Conservation (phyloP, 768 basidiomycete species). For the Saitozyma podzolica region DNA sequence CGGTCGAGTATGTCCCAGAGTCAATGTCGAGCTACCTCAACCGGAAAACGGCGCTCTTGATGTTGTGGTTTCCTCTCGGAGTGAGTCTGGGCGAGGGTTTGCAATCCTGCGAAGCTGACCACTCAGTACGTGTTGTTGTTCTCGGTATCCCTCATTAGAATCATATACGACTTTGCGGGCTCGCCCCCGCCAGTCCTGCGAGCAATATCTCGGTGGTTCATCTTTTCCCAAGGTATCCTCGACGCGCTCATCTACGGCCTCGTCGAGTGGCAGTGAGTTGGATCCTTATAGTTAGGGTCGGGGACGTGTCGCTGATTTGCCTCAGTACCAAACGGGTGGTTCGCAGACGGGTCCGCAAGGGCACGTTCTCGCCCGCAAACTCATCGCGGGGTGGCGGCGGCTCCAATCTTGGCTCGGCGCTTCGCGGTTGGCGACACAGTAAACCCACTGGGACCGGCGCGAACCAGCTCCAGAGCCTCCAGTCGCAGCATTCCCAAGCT, state of each 20-base stretch:
- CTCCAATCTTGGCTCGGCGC: background rate
- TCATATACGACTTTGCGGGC: slow-evolving; percentile 48
- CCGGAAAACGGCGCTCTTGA: slow-evolving; percentile 51
- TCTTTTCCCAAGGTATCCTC: slow-evolving; percentile 50
- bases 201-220: slow-evolving; percentile 52
- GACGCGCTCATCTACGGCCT: slow-evolving; percentile 53
- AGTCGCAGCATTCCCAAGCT: too few relatives aligned
- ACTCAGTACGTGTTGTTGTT: slow-evolving; percentile 50
- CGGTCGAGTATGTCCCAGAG: slow-evolving; percentile 44
- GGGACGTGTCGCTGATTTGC: background rate
- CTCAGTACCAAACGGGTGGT: slow-evolving; percentile 48
- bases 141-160: slow-evolving; percentile 50
- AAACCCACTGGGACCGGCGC: background rate
- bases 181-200: slow-evolving; percentile 33
- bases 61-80: slow-evolving; percentile 51
- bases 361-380: slow-evolving; percentile 26
- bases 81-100: slow-evolving; percentile 26
- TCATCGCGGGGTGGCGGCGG: background rate
- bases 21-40: slow-evolving; percentile 52
- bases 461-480: too few relatives aligned
- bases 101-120: background rate
- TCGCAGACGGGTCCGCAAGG: slow-evolving; percentile 42
- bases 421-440: background rate
- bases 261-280: slow-evolving; percentile 52
- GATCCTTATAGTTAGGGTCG: background rate